These are phyloP conservation scores for Solanum ossicruentum DNA, from an alignment of 257 asterid genomes.

Conservation along the genomic window DNA sequence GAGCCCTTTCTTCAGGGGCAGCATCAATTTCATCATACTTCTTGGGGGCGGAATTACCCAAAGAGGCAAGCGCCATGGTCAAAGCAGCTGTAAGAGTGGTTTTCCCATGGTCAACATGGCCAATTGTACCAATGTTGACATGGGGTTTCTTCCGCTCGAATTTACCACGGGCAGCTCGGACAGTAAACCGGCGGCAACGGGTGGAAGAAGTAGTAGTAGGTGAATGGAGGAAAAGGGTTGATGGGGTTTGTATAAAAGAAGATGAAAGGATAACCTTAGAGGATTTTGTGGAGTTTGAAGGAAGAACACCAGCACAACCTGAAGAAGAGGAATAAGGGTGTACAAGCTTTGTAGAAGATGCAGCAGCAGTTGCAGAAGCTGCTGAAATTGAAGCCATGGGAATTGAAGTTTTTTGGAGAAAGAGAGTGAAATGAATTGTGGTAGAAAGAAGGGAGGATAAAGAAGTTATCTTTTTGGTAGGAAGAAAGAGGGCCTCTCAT, in stretches of 20 bases:
- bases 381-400: conserved; percentile 17
- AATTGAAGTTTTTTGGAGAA: neutral
- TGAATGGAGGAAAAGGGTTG: conserved; percentile 32
- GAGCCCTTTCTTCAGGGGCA: conserved; percentile 93
- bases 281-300: neutral
- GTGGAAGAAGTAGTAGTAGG: conserved; percentile 12
- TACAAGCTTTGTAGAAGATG: neutral
- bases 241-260: conserved; percentile 40
- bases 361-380: conserved; percentile 2
- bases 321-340: neutral
- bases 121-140: conserved; percentile 88
- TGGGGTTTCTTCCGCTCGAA: conserved; percentile 94
- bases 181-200: conserved; percentile 33
- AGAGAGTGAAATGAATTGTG: neutral
- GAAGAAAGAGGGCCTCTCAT: neutral
- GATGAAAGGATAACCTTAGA: conserved; percentile 47
- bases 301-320: neutral
- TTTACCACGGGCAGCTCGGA: conserved; percentile 79
- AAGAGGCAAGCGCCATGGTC: conserved; percentile 79
- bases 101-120: conserved; percentile 98
- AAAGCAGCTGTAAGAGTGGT: conserved; percentile 94
- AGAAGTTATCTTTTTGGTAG: neutral
- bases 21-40: conserved; percentile 94
- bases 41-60: conserved; percentile 74
- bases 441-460: neutral